These are phyloP conservation scores for Cyclostephanos invisitatus DNA, from an alignment of 108 stramenopile species.

Conservation along the genomic window DNA sequence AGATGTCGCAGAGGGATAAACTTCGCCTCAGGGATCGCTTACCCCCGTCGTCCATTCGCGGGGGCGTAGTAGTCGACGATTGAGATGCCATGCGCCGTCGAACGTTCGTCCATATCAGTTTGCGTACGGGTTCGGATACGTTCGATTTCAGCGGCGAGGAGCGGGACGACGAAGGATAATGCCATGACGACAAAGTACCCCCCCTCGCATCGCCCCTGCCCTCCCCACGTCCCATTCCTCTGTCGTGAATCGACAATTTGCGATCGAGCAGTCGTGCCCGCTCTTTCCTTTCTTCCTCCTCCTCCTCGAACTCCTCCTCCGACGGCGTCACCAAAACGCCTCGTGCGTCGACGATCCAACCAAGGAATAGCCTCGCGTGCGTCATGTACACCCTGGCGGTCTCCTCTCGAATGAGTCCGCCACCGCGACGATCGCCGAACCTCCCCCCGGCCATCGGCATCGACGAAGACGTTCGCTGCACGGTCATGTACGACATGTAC, in stretches of 20 bases:
- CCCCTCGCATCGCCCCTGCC: background rate
- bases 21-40: constrained; percentile 7
- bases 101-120: constrained; percentile 25
- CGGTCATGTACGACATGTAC: constrained; percentile 77
- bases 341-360: constrained; percentile 55
- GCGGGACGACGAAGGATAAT: background rate
- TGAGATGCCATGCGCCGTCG: background rate
- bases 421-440: constrained; percentile 11
- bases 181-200: background rate
- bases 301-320: background rate
- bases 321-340: constrained; percentile 6
- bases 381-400: constrained; percentile 81
- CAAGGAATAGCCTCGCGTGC: constrained; percentile 78
- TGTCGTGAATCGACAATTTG: background rate
- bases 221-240: background rate
- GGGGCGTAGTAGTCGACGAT: background rate
- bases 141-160: constrained; percentile 15
- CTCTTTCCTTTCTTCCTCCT: too few relatives aligned
- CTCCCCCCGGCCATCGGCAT: constrained; percentile 7
- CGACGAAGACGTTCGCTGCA: constrained; percentile 51
- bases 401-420: constrained; percentile 67
- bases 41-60: background rate
- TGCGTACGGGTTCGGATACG: constrained; percentile 16
- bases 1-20: constrained; percentile 61
- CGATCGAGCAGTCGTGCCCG: background rate